phyloP scores from a whole-genome alignment of 2,329 filamentous ascomycete species.

The Paecilomyces dactylethromorphus region DNA sequence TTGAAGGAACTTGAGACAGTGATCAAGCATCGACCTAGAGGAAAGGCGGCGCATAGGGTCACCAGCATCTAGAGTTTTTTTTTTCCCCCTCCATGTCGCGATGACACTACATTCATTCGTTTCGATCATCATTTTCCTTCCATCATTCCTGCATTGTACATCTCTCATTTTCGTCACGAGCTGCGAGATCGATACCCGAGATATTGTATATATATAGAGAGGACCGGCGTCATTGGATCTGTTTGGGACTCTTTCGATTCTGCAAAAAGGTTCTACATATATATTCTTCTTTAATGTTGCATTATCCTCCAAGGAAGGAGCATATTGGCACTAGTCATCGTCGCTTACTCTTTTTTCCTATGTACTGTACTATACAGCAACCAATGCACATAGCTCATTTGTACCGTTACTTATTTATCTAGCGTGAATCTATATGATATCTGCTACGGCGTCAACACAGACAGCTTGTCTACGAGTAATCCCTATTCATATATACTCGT shows the following conservation, averaged over 20 bases:
- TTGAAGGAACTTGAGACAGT: conserved; percentile 87
- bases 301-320: neutral
- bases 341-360: neutral
- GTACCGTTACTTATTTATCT: neutral
- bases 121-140: neutral
- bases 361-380: neutral
- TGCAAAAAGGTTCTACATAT: neutral
- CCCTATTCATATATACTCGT: too few relatives aligned
- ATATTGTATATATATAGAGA: neutral
- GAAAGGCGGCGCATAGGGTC: conserved; percentile 33
- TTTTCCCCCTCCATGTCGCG: neutral
- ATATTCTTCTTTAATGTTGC: neutral
- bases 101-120: neutral
- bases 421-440: neutral
- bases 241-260: neutral
- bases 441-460: neutral
- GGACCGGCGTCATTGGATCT: neutral
- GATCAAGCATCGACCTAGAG: conserved; percentile 55
- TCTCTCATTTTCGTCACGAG: neutral
- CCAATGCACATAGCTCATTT: neutral
- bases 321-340: neutral
- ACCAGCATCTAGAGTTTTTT: conserved; percentile 32
- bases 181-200: conserved; percentile 1
- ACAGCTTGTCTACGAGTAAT: too few relatives aligned
- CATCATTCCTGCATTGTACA: neutral